These are phyloP conservation scores for Plasmodium malariae DNA, from an alignment of 169 alveolate genomes.

Conservation along the genomic window DNA sequence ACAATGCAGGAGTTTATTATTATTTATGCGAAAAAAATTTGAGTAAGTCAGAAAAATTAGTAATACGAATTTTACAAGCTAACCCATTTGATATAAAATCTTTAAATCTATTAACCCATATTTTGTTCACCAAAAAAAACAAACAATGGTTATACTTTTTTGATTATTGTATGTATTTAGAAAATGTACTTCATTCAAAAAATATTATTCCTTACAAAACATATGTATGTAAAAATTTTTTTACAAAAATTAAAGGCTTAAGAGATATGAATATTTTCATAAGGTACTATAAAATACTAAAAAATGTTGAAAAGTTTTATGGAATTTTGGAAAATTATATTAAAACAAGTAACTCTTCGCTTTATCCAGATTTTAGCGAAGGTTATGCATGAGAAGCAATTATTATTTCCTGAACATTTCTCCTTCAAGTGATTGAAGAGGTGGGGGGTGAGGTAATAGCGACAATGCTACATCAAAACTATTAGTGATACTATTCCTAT, in stretches of 20 bases:
- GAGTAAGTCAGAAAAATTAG: slow-evolving; percentile 27
- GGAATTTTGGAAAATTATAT: slow-evolving; percentile 33
- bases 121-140: slow-evolving; percentile 27
- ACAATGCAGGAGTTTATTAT: slow-evolving; percentile 28
- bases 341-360: neutral
- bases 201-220: neutral
- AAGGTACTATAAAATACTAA: slow-evolving; percentile 17
- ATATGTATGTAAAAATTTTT: slow-evolving; percentile 20
- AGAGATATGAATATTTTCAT: neutral
- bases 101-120: slow-evolving; percentile 25
- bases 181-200: slow-evolving; percentile 6
- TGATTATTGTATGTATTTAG: slow-evolving; percentile 54
- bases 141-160: slow-evolving; percentile 46
- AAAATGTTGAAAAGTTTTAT: neutral
- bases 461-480: too few relatives aligned
- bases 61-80: slow-evolving; percentile 10
- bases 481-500: too few relatives aligned
- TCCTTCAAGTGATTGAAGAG: too few relatives aligned
- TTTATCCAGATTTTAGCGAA: too few relatives aligned
- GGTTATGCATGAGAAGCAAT: too few relatives aligned
- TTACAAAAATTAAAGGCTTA: slow-evolving; percentile 1
- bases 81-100: slow-evolving; percentile 60
- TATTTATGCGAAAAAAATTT: slow-evolving; percentile 38
- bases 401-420: too few relatives aligned
- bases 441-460: too few relatives aligned